Evolutionary conservation across 805 yeast genomes (phyloP).

Genomic region (Candida vartiovaarae): DNA sequence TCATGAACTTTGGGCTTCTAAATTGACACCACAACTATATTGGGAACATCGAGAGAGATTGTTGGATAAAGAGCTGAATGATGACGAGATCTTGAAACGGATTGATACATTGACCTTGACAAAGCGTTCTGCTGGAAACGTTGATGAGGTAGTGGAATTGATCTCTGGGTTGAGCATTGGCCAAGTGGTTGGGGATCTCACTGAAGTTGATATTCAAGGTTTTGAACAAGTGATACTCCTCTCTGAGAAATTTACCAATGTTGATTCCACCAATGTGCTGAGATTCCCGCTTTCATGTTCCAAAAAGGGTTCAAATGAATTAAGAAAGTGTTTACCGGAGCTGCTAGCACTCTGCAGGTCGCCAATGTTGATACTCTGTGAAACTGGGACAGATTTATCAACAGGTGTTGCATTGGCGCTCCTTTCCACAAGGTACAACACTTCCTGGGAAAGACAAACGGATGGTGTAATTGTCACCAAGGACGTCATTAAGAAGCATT

Average conservation of each 20-base stretch:
- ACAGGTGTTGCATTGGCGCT: constrained; percentile 50
- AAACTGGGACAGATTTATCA: constrained; percentile 59
- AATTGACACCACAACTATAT: constrained; percentile 44
- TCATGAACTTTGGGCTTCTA: constrained; percentile 76
- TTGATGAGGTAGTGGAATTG: constrained; percentile 11
- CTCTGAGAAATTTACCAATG: constrained; percentile 3
- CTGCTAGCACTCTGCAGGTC: constrained; percentile 26
- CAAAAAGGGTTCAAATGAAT: constrained; percentile 61
- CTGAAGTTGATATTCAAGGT: not conserved
- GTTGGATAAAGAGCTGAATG: constrained; percentile 23
- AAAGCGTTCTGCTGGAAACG: not conserved
- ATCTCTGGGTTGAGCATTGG: constrained; percentile 20
- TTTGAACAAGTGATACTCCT: constrained; percentile 4
- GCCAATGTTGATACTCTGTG: constrained; percentile 43
- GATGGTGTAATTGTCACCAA: constrained; percentile 32
- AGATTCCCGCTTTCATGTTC: not conserved
- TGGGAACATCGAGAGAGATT: constrained; percentile 42
- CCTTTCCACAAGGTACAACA: constrained; percentile 38
- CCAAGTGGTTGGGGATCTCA: constrained; percentile 7
- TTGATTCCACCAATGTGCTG: not conserved
- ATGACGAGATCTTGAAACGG: constrained; percentile 21
- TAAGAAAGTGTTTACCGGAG: constrained; percentile 41
- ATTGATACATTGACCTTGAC: constrained; percentile 3
- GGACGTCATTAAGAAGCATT: constrained; percentile 46
- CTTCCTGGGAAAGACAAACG: constrained; percentile 30